Base-by-base conservation (phyloP, 2,329 filamentous ascomycete genomes). In the Penicillium oxalicum region DNA sequence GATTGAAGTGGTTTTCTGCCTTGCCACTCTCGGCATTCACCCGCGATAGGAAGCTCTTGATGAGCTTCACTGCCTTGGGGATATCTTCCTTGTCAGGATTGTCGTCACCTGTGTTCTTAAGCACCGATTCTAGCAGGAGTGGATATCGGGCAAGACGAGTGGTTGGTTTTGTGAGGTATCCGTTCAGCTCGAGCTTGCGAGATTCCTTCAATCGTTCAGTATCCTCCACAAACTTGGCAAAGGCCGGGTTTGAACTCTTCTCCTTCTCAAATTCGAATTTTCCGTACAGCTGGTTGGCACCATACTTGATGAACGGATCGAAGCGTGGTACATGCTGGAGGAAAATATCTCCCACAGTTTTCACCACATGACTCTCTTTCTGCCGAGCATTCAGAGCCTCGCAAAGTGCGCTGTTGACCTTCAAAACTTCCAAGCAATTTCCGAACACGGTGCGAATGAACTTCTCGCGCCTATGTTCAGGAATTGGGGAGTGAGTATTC, bases 201-300 rank as follows among this genome's bases (percentile, higher is more conserved):
- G 91, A 97, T 69, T 98, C 93, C 68, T 96, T 96, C 59, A 95
- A 81, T 50, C 93, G 80, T 70, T 98, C 93, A 5, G 94, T 95
- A 68, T 97, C 91, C 57, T 98, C 93, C 26, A 97, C 93, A 60
- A 97, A 96, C 62, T 87, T 88, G 44, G 86, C 77, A 67, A 98
- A 98, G 36, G 81, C 81, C 1, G 84, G 80, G 61, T 98, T 98
- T 48, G 83, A 80, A 12, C 87, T 85, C 60, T 93, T 88, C 72
- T 98, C 93, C 62, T 93, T 93, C 70, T 98, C 93, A 66, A 97
- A 98, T 65, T 96, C 93, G 63, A 91, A 96, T 69, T 98, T 97
- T 59, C 88, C 93, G 67, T 95, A 94, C 40, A 98, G 76, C 69
- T 98, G 93, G 65, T 91, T 95, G 36, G 91, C 88, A 63, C 93